These are phyloP conservation scores for Ogataea pilisensis DNA, from an alignment of 805 yeast species.

Conservation along the genomic window DNA sequence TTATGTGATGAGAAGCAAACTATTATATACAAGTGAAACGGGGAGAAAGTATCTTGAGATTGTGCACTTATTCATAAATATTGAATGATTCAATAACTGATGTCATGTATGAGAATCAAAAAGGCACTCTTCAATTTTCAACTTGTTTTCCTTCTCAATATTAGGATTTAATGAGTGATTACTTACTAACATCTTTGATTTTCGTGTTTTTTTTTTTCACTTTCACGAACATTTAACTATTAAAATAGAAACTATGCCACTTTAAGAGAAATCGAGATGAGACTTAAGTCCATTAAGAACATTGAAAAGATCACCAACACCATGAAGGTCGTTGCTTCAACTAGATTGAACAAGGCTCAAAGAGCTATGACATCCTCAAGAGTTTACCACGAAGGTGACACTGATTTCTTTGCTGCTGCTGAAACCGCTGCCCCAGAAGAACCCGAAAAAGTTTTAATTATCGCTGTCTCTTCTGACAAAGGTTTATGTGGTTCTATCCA, in stretches of 20 bases:
- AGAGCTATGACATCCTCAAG: constrained; percentile 88
- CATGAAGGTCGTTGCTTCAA: constrained; percentile 98
- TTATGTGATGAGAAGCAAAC: too few relatives aligned
- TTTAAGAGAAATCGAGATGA: constrained; percentile 95
- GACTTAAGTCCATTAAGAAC: constrained; percentile 97
- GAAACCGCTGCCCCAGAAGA: constrained; percentile 60
- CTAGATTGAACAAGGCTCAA: constrained; percentile 93
- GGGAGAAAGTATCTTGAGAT: too few relatives aligned
- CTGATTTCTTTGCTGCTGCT: constrained; percentile 73
- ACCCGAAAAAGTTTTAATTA: constrained; percentile 60
- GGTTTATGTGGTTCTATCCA: constrained; percentile 99
- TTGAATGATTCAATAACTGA: too few relatives aligned
- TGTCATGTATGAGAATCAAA: too few relatives aligned
- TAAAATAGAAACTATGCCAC: constrained; percentile 85
- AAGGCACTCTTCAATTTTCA: too few relatives aligned
- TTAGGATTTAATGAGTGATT: too few relatives aligned
- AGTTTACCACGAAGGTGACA: constrained; percentile 75
- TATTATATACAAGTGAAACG: too few relatives aligned
- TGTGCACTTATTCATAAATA: too few relatives aligned
- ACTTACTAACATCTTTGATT: not conserved
- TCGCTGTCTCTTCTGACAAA: constrained; percentile 93
- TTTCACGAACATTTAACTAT: not conserved
- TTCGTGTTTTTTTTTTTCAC: too few relatives aligned
- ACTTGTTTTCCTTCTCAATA: too few relatives aligned
- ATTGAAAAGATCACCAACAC: constrained; percentile 99